Percentiles rank a stretch among this genome's conserved stretches.
Evolutionary conservation across 495 filamentous ascomycete species (phyloP).

Genomic region (Aspergillus heteromorphus): DNA sequence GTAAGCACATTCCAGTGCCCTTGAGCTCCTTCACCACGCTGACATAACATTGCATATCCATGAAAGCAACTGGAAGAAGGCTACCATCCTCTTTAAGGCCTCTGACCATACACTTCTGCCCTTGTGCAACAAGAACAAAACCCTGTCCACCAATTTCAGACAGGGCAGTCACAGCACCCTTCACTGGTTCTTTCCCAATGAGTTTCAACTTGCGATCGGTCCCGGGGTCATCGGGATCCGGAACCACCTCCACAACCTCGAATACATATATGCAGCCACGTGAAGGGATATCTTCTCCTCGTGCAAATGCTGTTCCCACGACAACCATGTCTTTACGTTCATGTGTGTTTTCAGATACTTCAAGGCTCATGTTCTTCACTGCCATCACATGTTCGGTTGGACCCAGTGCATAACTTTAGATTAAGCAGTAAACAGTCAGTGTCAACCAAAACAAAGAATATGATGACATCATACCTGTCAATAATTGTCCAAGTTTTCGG

Average conservation of each 20-base stretch:
- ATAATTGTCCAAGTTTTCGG: slow-evolving; percentile 71
- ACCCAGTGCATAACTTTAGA: slow-evolving; percentile 50
- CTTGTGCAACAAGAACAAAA: slow-evolving; percentile 85
- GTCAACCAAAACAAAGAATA: not conserved
- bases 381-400: slow-evolving; percentile 71
- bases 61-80: slow-evolving; percentile 89
- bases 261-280: slow-evolving; percentile 87
- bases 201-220: slow-evolving; percentile 80
- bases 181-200: slow-evolving; percentile 81
- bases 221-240: slow-evolving; percentile 78
- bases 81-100: slow-evolving; percentile 92
- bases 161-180: slow-evolving; percentile 87
- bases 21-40: slow-evolving; percentile 73
- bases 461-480: slow-evolving; percentile 51
- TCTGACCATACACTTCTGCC: slow-evolving; percentile 94
- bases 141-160: slow-evolving; percentile 88
- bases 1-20: slow-evolving; percentile 73
- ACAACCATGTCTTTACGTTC: slow-evolving; percentile 74
- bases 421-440: slow-evolving; percentile 6
- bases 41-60: slow-evolving; percentile 95
- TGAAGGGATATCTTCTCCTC: slow-evolving; percentile 82
- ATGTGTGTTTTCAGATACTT: slow-evolving; percentile 84
- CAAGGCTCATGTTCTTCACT: slow-evolving; percentile 76
- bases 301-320: slow-evolving; percentile 76
- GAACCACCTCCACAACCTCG: slow-evolving; percentile 84